Percentiles rank a stretch among this genome's conserved stretches.
These are phyloP conservation scores for Mitosporidium daphniae DNA, from an alignment of 371 early-diverging fungal species.

Conservation along the genomic window DNA sequence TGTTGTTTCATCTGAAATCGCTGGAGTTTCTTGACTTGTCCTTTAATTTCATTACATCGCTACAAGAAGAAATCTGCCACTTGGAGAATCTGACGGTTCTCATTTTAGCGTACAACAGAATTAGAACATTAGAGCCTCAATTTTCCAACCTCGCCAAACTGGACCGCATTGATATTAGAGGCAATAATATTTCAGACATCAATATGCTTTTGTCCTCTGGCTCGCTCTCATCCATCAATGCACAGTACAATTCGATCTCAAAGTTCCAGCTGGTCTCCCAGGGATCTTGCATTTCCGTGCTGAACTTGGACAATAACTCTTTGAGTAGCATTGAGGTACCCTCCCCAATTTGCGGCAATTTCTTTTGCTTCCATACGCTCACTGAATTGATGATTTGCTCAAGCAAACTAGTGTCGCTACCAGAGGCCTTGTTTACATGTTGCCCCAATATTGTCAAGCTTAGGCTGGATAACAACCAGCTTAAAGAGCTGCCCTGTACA, in stretches of 20 bases:
- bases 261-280: background rate
- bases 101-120: constrained; percentile 9
- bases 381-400: constrained; percentile 17
- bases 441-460: constrained; percentile 16
- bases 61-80: constrained; percentile 29
- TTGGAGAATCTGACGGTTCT: constrained; percentile 19
- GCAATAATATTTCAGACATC: constrained; percentile 18
- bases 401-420: constrained; percentile 23
- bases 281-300: constrained; percentile 1
- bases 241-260: constrained; percentile 1
- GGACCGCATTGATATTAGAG: constrained; percentile 26
- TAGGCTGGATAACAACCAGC: constrained; percentile 24
- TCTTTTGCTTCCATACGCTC: constrained; percentile 4
- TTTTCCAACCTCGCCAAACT: too few species aligned
- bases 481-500: constrained; percentile 20
- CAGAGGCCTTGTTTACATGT: constrained; percentile 16
- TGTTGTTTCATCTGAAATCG: constrained; percentile 15
- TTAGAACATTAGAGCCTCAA: too few species aligned
- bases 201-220: constrained; percentile 5
- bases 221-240: background rate
- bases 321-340: too few species aligned
- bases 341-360: too few species aligned
- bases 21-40: constrained; percentile 32
- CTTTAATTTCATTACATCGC: constrained; percentile 27
- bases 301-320: too few species aligned